phyloP scores from a whole-genome alignment of 441 rosid species.

The Adansonia gregorii region DNA sequence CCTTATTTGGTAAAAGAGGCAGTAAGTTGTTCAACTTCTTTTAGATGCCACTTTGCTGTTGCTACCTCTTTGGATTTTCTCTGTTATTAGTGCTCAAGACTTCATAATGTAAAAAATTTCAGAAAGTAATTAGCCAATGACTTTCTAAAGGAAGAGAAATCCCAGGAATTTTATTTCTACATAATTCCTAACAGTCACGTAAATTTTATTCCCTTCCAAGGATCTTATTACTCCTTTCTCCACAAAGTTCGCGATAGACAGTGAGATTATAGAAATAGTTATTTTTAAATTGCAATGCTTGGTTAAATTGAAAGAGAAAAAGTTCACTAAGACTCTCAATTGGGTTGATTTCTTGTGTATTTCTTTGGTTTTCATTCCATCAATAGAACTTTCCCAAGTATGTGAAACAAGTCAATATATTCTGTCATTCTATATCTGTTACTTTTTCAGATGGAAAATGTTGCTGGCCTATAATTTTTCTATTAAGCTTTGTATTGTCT shows the following conservation, averaged over 20 bases:
- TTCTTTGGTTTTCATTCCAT: background rate
- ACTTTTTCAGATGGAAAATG: background rate
- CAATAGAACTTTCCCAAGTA: background rate
- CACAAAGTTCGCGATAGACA: background rate
- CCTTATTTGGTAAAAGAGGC: background rate
- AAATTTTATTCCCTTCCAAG: slow-evolving; percentile 1
- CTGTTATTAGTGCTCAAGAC: background rate
- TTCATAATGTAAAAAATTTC: background rate
- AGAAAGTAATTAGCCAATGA: background rate
- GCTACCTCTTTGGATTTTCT: background rate
- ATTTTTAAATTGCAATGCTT: background rate
- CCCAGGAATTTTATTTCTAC: background rate
- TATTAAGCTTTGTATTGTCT: background rate
- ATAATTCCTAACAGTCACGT: background rate
- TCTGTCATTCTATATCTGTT: background rate
- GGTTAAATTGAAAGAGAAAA: background rate
- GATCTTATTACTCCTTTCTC: background rate
- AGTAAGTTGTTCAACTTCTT: background rate
- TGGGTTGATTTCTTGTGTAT: background rate
- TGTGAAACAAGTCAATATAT: background rate
- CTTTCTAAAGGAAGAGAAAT: background rate
- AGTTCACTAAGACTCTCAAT: background rate
- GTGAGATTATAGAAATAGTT: background rate
- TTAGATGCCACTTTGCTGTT: background rate
- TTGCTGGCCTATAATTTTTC: background rate